phyloP scores from a whole-genome alignment of 352 stramenopile genomes.

The Pythium biforme region DNA sequence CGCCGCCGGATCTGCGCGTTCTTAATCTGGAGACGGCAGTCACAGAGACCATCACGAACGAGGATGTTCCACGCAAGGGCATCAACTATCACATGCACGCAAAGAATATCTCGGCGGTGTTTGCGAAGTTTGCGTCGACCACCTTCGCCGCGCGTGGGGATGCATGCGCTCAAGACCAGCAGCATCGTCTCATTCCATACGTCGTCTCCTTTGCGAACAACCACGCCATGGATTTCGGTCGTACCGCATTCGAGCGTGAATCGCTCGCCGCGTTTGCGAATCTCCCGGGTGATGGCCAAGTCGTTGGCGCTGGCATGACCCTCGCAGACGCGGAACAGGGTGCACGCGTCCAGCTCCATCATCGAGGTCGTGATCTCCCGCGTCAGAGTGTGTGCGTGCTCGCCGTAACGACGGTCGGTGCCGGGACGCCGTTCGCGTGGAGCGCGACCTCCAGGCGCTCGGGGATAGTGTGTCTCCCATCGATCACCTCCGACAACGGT shows the following conservation, averaged over 20 bases:
- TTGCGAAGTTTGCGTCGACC: conserved; percentile 20
- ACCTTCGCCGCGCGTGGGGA: conserved; percentile 1
- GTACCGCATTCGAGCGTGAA: conserved; percentile 38
- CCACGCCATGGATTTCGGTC: conserved; percentile 40
- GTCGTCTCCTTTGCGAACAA: conserved; percentile 53
- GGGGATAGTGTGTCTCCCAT: conserved; percentile 34
- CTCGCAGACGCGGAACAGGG: conserved; percentile 24
- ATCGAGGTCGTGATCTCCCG: background rate
- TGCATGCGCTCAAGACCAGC: background rate
- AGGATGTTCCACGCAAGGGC: conserved; percentile 35
- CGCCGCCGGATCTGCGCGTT: conserved; percentile 34
- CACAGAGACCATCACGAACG: conserved; percentile 34
- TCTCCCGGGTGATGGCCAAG: conserved; percentile 20
- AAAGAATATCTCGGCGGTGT: conserved; percentile 24
- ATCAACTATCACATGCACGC: conserved; percentile 39
- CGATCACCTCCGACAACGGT: conserved; percentile 14
- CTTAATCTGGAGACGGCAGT: conserved; percentile 47
- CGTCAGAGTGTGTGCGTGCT: conserved; percentile 27
- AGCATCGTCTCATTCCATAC: conserved; percentile 24
- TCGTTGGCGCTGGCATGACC: conserved; percentile 30
- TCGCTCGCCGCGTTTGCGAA: conserved; percentile 29
- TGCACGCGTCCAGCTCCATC: conserved; percentile 11
- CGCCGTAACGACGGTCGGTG: conserved; percentile 28
- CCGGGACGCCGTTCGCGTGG: conserved; percentile 37
- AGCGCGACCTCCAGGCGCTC: conserved; percentile 24